Evolutionary conservation across 2,329 filamentous ascomycete genomes (phyloP).

Genomic region (Pseudogymnoascus sp.): DNA sequence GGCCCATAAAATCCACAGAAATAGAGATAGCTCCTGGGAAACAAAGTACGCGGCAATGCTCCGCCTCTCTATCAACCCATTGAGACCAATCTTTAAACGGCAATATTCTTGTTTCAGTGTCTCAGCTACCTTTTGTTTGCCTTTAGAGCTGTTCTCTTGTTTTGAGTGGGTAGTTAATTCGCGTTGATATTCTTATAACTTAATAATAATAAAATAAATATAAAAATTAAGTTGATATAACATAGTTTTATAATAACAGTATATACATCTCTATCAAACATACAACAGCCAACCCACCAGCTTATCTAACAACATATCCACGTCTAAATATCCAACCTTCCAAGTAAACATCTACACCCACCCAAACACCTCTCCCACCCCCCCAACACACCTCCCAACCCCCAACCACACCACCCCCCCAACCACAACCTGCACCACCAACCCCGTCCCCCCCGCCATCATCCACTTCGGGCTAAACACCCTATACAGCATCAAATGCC

Average conservation of each 20-base stretch:
- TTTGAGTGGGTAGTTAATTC: too few species aligned
- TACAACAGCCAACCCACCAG: background rate
- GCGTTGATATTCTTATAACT: too few species aligned
- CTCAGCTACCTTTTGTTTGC: too few species aligned
- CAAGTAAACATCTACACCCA: background rate
- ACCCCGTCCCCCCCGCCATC: conserved; percentile 61
- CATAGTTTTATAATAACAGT: background rate
- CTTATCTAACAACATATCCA: background rate
- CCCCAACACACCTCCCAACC: background rate
- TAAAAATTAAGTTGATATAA: background rate
- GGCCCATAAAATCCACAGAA: background rate
- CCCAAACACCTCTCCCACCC: background rate
- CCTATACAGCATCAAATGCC: conserved; percentile 93
- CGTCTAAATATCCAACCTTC: background rate
- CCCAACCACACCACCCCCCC: conserved; percentile 61
- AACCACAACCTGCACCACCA: conserved; percentile 70
- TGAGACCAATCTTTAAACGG: background rate
- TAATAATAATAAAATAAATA: too few species aligned
- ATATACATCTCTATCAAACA: background rate
- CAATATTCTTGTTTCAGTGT: too few species aligned
- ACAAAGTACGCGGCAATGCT: background rate
- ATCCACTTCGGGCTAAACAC: conserved; percentile 91
- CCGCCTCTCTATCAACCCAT: background rate
- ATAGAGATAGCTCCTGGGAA: background rate
- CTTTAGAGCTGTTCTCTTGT: too few species aligned